A percentile compares a stretch with the other conserved stretches of the same genome.
Evolutionary conservation across 2,329 filamentous ascomycete genomes (phyloP).

Genomic region (Pseudopyricularia cyperi): DNA sequence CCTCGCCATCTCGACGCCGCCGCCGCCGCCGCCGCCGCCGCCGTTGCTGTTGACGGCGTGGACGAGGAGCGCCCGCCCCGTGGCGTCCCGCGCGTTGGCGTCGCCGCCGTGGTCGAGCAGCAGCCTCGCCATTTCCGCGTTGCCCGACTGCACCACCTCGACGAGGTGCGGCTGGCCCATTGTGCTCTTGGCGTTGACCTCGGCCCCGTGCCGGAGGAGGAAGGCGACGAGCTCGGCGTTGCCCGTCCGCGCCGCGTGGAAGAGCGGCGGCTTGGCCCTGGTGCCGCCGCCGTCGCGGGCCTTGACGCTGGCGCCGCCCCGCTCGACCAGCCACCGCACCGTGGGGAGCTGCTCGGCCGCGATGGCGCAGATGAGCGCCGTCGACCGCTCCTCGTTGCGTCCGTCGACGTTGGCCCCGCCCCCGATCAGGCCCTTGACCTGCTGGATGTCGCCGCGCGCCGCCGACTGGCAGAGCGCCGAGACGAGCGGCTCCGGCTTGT

Average conservation of each 20-base stretch:
- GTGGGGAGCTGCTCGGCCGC: conserved; percentile 8
- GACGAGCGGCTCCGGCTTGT: conserved; percentile 11
- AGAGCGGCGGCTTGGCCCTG: conserved; percentile 12
- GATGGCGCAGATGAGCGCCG: conserved; percentile 9
- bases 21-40: too few relatives aligned
- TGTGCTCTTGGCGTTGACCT: conserved; percentile 12
- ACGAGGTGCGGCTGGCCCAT: conserved; percentile 8
- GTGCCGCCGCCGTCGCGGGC: conserved; percentile 11
- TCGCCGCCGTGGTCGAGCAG: conserved; percentile 20
- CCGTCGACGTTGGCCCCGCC: conserved; percentile 10
- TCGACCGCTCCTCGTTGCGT: conserved; percentile 9
- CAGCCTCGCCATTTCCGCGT: conserved; percentile 15
- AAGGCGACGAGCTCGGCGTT: conserved; percentile 9
- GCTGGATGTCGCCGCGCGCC: conserved; percentile 6
- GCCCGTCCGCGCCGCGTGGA: conserved; percentile 9
- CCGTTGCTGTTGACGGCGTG: conserved; percentile 16
- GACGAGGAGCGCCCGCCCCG: conserved; percentile 16
- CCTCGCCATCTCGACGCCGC: conserved; percentile 14
- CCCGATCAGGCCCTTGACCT: conserved; percentile 7
- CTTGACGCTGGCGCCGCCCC: conserved; percentile 9
- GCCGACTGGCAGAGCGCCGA: conserved; percentile 11
- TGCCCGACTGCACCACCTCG: conserved; percentile 7
- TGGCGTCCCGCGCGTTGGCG: conserved; percentile 12
- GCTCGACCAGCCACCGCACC: conserved; percentile 16
- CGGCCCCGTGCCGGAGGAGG: conserved; percentile 19